These are phyloP conservation scores for Cystofilobasidium macerans DNA, from an alignment of 768 basidiomycete genomes.

Conservation along the genomic window DNA sequence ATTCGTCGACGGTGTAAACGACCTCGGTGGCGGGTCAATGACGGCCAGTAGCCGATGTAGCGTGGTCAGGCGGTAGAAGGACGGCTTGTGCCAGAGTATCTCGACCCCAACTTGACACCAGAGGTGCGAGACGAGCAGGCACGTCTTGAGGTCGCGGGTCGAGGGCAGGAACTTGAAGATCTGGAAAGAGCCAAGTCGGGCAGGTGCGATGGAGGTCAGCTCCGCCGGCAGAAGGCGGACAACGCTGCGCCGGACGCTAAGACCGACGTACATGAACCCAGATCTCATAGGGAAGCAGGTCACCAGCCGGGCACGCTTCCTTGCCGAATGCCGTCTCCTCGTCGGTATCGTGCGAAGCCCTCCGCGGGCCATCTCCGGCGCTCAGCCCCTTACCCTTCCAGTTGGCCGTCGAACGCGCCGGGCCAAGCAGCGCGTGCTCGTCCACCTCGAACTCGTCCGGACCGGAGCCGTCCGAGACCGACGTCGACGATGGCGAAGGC, in stretches of 20 bases:
- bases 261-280: conserved; percentile 16
- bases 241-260: no score
- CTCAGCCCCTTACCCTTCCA: not conserved
- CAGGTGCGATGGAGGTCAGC: not conserved
- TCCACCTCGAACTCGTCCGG: conserved; percentile 10
- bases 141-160: conserved; percentile 59
- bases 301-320: not conserved
- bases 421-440: not conserved
- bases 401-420: not conserved
- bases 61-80: conserved; percentile 56
- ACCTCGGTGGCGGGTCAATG: conserved; percentile 38
- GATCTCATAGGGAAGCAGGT: conserved; percentile 20
- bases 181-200: conserved; percentile 20
- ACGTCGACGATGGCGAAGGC: conserved; percentile 20
- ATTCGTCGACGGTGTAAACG: not conserved
- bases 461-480: conserved; percentile 6
- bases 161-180: conserved; percentile 68
- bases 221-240: not conserved
- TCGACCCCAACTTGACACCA: conserved; percentile 97
- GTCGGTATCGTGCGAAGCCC: not conserved
- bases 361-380: not conserved
- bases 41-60: conserved; percentile 68
- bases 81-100: conserved; percentile 85
- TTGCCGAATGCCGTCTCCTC: not conserved
- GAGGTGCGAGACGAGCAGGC: conserved; percentile 68